These are phyloP conservation scores for Colletotrichum karsti DNA, from an alignment of 2,329 filamentous ascomycete genomes.

Conservation along the genomic window DNA sequence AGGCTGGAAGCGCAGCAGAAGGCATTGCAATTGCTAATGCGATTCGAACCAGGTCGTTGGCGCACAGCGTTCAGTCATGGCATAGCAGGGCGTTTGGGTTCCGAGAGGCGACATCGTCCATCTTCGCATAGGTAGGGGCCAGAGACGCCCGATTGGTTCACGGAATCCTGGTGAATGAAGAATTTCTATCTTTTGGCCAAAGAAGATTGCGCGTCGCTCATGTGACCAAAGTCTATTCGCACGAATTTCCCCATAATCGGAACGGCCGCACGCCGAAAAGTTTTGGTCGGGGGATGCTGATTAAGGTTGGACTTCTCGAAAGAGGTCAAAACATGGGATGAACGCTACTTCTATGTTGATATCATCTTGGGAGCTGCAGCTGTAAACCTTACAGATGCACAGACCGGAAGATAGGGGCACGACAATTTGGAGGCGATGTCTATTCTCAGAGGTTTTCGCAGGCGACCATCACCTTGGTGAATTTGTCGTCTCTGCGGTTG, in stretches of 20 bases:
- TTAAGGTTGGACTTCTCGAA: background rate
- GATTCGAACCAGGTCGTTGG: background rate
- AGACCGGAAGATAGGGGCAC: background rate
- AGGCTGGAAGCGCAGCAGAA: background rate
- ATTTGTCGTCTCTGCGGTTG: too few relatives aligned
- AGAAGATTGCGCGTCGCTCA: background rate
- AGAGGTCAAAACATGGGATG: background rate
- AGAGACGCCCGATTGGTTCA: background rate
- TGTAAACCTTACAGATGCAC: background rate
- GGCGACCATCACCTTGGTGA: too few relatives aligned
- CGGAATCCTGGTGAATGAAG: background rate
- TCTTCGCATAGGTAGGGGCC: background rate
- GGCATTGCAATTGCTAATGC: background rate
- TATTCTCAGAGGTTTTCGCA: too few relatives aligned
- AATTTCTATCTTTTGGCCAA: background rate
- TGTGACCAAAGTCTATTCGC: background rate
- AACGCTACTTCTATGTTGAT: background rate
- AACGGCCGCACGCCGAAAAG: background rate
- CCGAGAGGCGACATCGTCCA: background rate
- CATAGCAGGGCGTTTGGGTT: constrained; percentile 28
- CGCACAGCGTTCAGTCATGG: constrained; percentile 5
- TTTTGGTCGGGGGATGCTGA: background rate
- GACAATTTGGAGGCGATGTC: too few relatives aligned
- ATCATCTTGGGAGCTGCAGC: background rate
- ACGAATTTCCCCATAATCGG: background rate